Base-by-base conservation (phyloP, 202 grass and related monocot species). In the Dendrocalamus latiflorus region DNA sequence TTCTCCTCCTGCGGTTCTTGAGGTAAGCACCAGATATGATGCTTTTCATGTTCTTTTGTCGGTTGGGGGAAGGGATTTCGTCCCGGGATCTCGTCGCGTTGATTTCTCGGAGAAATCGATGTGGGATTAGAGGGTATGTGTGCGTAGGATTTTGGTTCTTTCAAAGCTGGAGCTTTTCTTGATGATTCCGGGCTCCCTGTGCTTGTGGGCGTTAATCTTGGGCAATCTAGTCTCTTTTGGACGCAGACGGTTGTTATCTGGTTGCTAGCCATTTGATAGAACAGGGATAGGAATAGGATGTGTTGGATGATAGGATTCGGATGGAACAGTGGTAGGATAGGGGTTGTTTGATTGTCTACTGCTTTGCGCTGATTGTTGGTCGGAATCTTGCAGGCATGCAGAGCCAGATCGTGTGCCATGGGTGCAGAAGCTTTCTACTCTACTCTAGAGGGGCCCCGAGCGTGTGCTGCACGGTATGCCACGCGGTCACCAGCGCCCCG, bases 341-440 rank as follows among this genome's bases (percentile, higher is more conserved):
- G 63, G 28, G 76, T 72, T 21, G 12, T 20, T 8, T 82, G 66
- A 14, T 67, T 25, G 0, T 26, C 6, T 34, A 0, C 25, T 44
- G 30, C 50, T 13, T 14, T 47, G 41, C 11, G 41, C 59, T 90
- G 47, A 76, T 15, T 9, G 18, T n/a, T 79, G 67, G 66, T n/a
- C 1, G 59, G 25, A 45, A 75, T 74, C 65, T 77, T 78, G 68
- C 91, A 86, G 94, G 87, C 66, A 84, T 94, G 71, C 82, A 91
- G 85, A 89, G 89, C 87, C 91, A 94, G 75, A 87, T 97, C 33
- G 89, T 97, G 63, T 97, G 94, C 84, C 82, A 87, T 76, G 94
- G 94, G 37, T 97, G 94, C 87, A 88, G 89, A 72, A 94, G 72
- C 76, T 4, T 97, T 88, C 71, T 97, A 69, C 57, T 92, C 64